Percentiles rank a stretch among this genome's conserved stretches.
phyloP scores from a whole-genome alignment of 495 filamentous ascomycete species.

The Daldinia concentrica region DNA sequence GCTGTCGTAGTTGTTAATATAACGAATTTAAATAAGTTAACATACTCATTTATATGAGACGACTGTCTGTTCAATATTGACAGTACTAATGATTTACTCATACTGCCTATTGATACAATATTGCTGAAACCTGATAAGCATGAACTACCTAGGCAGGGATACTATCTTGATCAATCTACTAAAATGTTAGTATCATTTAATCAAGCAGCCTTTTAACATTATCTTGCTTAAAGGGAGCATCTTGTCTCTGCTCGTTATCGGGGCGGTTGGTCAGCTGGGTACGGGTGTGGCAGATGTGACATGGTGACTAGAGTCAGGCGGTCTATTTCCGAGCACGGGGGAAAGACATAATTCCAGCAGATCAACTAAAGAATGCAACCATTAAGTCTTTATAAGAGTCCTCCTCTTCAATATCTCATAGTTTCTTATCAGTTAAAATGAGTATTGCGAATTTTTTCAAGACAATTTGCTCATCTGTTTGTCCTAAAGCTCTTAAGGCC shows the following conservation, averaged over 20 bases:
- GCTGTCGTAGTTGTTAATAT: too few relatives aligned
- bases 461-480: background rate
- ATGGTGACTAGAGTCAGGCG: slow-evolving; percentile 36
- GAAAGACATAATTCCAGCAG: slow-evolving; percentile 15
- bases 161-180: too few relatives aligned
- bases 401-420: background rate
- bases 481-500: background rate
- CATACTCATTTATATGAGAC: too few relatives aligned
- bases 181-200: background rate
- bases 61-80: too few relatives aligned
- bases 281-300: slow-evolving; percentile 17
- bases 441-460: background rate
- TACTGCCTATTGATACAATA: too few relatives aligned
- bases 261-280: slow-evolving; percentile 29
- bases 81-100: too few relatives aligned
- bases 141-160: too few relatives aligned
- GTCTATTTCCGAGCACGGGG: slow-evolving; percentile 36
- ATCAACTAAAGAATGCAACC: slow-evolving; percentile 26
- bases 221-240: background rate
- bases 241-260: slow-evolving; percentile 30
- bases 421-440: slow-evolving; percentile 16
- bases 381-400: slow-evolving; percentile 15
- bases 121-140: too few relatives aligned
- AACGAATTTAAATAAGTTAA: too few relatives aligned
- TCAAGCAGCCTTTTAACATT: background rate